phyloP scores from a whole-genome alignment of 2,329 filamentous ascomycete genomes.

The Trichophyton equinum region DNA sequence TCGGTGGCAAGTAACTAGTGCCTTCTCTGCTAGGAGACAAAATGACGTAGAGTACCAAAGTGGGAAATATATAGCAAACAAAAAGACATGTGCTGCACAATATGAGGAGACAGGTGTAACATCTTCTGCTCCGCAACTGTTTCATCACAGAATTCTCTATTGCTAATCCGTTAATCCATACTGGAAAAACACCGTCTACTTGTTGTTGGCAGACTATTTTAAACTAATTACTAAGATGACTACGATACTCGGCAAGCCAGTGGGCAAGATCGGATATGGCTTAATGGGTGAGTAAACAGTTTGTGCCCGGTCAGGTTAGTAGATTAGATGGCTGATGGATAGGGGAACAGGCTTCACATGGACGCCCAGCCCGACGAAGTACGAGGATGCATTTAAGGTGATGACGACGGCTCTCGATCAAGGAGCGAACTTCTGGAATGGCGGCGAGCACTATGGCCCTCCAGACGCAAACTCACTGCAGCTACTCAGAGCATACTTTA shows the following conservation, averaged over 20 bases:
- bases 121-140: not conserved
- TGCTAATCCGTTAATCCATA: too few species aligned
- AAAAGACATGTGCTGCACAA: not conserved
- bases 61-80: too few species aligned
- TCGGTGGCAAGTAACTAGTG: not conserved
- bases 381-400: slow-evolving; percentile 30
- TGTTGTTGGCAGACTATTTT: not conserved
- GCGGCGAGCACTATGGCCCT: slow-evolving; percentile 22
- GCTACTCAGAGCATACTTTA: slow-evolving; percentile 20
- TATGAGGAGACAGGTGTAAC: not conserved
- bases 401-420: slow-evolving; percentile 40
- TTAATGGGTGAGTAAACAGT: slow-evolving; percentile 15
- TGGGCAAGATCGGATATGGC: slow-evolving; percentile 18
- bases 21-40: not conserved
- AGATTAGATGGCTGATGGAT: not conserved
- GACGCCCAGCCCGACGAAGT: slow-evolving; percentile 9
- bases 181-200: not conserved
- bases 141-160: too few species aligned
- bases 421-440: slow-evolving; percentile 24
- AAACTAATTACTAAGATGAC: slow-evolving; percentile 6
- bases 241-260: slow-evolving; percentile 16
- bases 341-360: slow-evolving; percentile 17
- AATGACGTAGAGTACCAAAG: not conserved
- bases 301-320: not conserved
- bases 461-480: slow-evolving; percentile 20